phyloP scores from a whole-genome alignment of 768 basidiomycete genomes.

The Melanogaster broomeanus region DNA sequence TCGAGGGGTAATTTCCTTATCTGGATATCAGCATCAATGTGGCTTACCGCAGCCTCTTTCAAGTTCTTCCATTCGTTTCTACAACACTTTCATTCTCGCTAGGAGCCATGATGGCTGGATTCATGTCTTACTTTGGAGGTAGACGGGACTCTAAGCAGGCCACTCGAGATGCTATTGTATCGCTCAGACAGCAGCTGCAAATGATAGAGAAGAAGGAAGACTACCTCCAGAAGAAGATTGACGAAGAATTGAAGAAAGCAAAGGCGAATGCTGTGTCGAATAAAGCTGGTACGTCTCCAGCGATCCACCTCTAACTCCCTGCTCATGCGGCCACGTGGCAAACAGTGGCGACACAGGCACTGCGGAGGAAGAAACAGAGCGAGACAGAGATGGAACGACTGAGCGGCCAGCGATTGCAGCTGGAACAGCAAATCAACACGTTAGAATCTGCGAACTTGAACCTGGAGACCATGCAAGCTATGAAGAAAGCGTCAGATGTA shows the following conservation, averaged over 20 bases:
- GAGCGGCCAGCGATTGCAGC: conserved; percentile 81
- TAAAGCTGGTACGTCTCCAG: conserved; percentile 70
- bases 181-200: conserved; percentile 88
- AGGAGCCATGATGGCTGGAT: conserved; percentile 62
- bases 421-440: conserved; percentile 96
- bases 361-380: conserved; percentile 90
- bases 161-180: conserved; percentile 91
- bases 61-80: background rate
- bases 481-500: conserved; percentile 93
- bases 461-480: conserved; percentile 93
- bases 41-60: conserved; percentile 10
- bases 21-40: conserved; percentile 14
- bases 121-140: conserved; percentile 90
- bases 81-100: conserved; percentile 1
- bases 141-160: conserved; percentile 80
- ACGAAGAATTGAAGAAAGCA: conserved; percentile 91
- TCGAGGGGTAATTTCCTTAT: conserved; percentile 29
- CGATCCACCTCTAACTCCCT: background rate
- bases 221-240: conserved; percentile 92
- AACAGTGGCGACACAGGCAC: conserved; percentile 82
- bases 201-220: conserved; percentile 99
- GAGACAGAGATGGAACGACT: conserved; percentile 87
- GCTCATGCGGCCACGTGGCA: conserved; percentile 11
- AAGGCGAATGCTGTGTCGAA: conserved; percentile 91
- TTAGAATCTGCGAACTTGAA: conserved; percentile 98